Evolutionary conservation across 805 yeast genomes (phyloP).

Genomic region (Metschnikowia vanudenii): DNA sequence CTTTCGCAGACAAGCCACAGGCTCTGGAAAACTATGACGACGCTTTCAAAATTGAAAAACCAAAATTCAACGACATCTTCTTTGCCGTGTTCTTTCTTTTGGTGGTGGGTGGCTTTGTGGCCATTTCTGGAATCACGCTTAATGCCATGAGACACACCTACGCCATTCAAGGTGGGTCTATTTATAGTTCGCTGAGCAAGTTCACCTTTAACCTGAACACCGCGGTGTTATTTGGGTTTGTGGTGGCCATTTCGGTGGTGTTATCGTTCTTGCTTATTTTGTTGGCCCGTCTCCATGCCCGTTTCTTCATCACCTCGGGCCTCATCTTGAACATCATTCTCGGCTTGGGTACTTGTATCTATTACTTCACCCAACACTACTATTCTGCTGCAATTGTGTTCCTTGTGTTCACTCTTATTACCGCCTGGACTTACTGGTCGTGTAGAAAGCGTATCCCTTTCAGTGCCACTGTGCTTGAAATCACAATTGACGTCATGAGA

Average conservation of each 20-base stretch:
- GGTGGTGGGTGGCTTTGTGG: slow-evolving; percentile 63
- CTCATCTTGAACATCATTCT: slow-evolving; percentile 63
- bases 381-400: slow-evolving; percentile 82
- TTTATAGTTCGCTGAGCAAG: slow-evolving; percentile 50
- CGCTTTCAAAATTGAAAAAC: slow-evolving; percentile 61
- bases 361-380: slow-evolving; percentile 63
- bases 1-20: slow-evolving; percentile 32
- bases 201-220: slow-evolving; percentile 76
- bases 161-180: slow-evolving; percentile 58
- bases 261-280: slow-evolving; percentile 55
- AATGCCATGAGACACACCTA: slow-evolving; percentile 59
- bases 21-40: slow-evolving; percentile 53
- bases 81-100: slow-evolving; percentile 53
- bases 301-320: slow-evolving; percentile 65
- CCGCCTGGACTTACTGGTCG: slow-evolving; percentile 72
- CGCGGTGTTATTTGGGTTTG: slow-evolving; percentile 64
- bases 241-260: slow-evolving; percentile 57
- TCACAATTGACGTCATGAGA: slow-evolving; percentile 76
- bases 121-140: slow-evolving; percentile 66
- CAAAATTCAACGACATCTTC: slow-evolving; percentile 69
- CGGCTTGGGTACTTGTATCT: slow-evolving; percentile 75
- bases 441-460: slow-evolving; percentile 71
- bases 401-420: slow-evolving; percentile 58
- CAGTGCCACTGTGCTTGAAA: slow-evolving; percentile 65
- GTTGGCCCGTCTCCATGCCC: slow-evolving; percentile 64